Base-by-base conservation (phyloP, 257 asterid genomes). In the Solanum sitiens region DNA sequence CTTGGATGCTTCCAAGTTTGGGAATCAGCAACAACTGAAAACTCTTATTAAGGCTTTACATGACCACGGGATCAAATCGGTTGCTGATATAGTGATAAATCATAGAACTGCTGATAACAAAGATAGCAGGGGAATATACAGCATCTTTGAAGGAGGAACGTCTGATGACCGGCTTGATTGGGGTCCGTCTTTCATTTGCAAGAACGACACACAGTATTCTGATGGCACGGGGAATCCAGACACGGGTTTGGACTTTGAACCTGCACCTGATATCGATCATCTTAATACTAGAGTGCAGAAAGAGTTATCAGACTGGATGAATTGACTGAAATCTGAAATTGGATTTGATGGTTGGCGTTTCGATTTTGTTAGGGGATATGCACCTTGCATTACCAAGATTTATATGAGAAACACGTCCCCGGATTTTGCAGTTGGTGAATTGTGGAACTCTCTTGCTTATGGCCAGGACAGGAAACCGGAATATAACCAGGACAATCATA, bases 101-200 rank as follows among this genome's bases (percentile, higher is more conserved):
- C 99, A 96, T 89, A 86, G 98, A 79, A 83, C 91, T 0, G 99
- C 96, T 7, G 99, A 94, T 44, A 90, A 83, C 12, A 35, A 92
- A 89, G 98, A 96, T 47, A 20, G 87, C 45, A 89, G 95, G 27
- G 98, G 99, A 32, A 91, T 91, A 37, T 95, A 93, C 88, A 74
- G 91, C 91, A 89, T 95, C 86, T 96, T 95, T 83, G 99, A 96
- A 67, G 99, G 99, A 11, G 98, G 99, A 44, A 94, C 98, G 0
- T 44, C 94, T 11, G 99, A 94, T 84, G 92, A 68, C 30, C 98
- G 95, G 42, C 97, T 96, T 25, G 98, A 96, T 84, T 96, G 99
- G 99, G 98, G 98, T 1, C 96, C 99, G 0, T 87, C 91, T 5
- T 85, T 89, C 85, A 96, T 96, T 61, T 95, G 98, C 93, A 82